Conservation (phyloP, 2,329 filamentous ascomycete species). For the Pseudocercospora ulei region DNA sequence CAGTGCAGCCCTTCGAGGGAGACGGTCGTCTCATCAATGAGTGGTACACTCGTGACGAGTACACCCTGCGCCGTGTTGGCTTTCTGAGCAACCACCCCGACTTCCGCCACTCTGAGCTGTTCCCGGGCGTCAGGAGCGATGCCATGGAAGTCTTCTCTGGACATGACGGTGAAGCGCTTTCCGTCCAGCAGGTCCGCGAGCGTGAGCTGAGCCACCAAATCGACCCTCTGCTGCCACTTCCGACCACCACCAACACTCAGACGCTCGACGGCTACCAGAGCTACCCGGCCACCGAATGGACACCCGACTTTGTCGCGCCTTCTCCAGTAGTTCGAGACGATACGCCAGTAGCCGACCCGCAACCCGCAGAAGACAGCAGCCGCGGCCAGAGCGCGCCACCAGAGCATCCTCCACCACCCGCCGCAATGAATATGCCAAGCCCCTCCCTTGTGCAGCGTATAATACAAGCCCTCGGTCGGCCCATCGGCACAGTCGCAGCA, state of each 20-base stretch:
- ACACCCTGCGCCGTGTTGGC: constrained; percentile 24
- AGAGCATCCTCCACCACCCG: background rate
- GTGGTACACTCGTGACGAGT: constrained; percentile 24
- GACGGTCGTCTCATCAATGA: constrained; percentile 25
- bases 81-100: constrained; percentile 24
- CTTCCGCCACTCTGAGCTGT: constrained; percentile 13
- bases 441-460: background rate
- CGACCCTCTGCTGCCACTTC: constrained; percentile 25
- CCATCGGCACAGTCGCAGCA: constrained; percentile 2
- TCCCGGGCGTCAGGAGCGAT: constrained; percentile 17
- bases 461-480: constrained; percentile 3
- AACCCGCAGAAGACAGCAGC: constrained; percentile 12
- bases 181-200: constrained; percentile 24
- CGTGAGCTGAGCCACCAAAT: constrained; percentile 23
- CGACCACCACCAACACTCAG: constrained; percentile 27
- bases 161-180: constrained; percentile 15
- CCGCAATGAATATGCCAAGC: background rate
- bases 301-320: background rate
- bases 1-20: constrained; percentile 18
- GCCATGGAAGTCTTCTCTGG: constrained; percentile 23
- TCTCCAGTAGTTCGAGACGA: background rate
- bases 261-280: constrained; percentile 24
- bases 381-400: background rate
- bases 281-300: constrained; percentile 20
- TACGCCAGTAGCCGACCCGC: constrained; percentile 3